phyloP scores from a whole-genome alignment of 2,329 filamentous ascomycete species.

The Xylaria sp. region DNA sequence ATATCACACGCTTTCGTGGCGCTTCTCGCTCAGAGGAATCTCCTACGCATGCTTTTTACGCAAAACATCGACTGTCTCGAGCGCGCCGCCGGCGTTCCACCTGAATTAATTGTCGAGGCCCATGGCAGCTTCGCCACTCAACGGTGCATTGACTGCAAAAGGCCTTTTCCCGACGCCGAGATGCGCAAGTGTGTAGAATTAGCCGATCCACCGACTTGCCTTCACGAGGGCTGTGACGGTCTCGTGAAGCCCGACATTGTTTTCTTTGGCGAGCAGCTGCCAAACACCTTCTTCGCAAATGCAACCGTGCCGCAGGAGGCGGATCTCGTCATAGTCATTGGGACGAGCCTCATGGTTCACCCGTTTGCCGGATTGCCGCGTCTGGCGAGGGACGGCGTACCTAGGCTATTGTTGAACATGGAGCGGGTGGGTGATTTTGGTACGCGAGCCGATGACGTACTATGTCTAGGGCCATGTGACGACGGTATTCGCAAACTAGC shows the following conservation, averaged over 20 bases:
- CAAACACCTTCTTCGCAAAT: conserved; percentile 70
- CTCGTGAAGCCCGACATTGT: conserved; percentile 95
- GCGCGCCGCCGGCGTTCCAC: conserved; percentile 83
- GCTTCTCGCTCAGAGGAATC: conserved; percentile 80
- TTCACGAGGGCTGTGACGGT: conserved; percentile 71
- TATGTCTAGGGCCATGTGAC: conserved; percentile 86
- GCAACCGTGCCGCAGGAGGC: conserved; percentile 66
- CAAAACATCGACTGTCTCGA: conserved; percentile 99
- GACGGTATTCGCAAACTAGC: conserved; percentile 82
- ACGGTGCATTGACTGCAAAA: conserved; percentile 88
- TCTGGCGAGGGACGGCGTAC: conserved; percentile 69
- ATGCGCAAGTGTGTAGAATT: conserved; percentile 77
- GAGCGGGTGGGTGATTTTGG: conserved; percentile 86
- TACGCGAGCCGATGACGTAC: conserved; percentile 81
- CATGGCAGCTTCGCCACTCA: conserved; percentile 95
- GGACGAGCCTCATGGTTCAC: conserved; percentile 87
- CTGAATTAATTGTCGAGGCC: conserved; percentile 86
- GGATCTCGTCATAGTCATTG: conserved; percentile 86
- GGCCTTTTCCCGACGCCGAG: conserved; percentile 74
- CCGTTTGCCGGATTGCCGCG: conserved; percentile 87
- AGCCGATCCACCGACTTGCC: conserved; percentile 77
- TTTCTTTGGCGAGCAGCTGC: conserved; percentile 81
- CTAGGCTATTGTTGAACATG: conserved; percentile 87
- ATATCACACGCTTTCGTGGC: conserved; percentile 90
- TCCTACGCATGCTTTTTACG: conserved; percentile 89